Conservation (phyloP, 345 rosid genomes). For the Toxicodendron radicans region DNA sequence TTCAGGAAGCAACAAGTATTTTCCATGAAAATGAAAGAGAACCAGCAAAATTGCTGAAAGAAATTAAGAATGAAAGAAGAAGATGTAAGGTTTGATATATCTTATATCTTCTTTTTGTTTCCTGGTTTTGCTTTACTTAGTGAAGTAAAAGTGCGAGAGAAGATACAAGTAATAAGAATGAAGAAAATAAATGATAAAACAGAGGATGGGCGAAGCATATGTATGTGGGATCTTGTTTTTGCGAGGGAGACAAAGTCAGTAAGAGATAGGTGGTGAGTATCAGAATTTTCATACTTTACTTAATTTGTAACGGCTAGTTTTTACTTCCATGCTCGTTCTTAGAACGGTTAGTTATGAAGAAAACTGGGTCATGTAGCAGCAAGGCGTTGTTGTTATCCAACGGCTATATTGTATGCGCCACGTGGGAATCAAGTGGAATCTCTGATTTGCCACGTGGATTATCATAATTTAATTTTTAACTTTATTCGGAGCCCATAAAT, state of each 20-base stretch:
- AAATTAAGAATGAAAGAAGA: constrained; percentile 15
- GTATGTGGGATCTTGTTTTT: background rate
- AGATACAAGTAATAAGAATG: background rate
- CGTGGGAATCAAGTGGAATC: constrained; percentile 10
- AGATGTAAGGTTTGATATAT: background rate
- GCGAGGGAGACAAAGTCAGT: constrained; percentile 21
- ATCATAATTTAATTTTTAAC: no score
- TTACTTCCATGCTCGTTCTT: constrained; percentile 12
- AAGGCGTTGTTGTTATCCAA: constrained; percentile 11
- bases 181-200: constrained; percentile 2
- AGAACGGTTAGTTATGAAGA: constrained; percentile 21
- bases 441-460: background rate
- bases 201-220: background rate
- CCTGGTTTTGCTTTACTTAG: no score
- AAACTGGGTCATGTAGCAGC: background rate
- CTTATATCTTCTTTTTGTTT: constrained; percentile 14
- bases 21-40: constrained; percentile 39
- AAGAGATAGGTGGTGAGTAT: background rate
- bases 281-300: background rate
- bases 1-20: constrained; percentile 15
- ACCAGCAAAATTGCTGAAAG: constrained; percentile 19
- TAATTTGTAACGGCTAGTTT: constrained; percentile 41
- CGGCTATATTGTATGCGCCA: constrained; percentile 32
- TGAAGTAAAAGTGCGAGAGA: no score
- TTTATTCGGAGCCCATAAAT: background rate